phyloP scores from a whole-genome alignment of 768 basidiomycete species.

The Kwoniella sp. region DNA sequence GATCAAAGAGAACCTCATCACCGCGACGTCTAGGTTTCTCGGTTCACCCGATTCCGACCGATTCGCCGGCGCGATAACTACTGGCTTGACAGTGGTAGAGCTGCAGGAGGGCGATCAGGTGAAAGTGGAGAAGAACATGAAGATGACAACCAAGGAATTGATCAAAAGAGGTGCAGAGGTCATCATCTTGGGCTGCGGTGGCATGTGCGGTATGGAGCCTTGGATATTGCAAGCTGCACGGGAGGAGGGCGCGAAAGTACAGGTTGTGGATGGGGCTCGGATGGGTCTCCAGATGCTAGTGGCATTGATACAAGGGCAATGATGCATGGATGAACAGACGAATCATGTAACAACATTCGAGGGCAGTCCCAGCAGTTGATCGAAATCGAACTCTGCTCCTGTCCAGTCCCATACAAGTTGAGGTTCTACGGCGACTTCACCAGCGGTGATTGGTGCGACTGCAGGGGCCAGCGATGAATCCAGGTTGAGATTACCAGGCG shows the following conservation, averaged over 20 bases:
- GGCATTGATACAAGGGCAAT: slow-evolving; percentile 18
- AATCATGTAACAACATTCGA: neutral
- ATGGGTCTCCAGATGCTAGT: slow-evolving; percentile 34
- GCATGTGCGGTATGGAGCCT: slow-evolving; percentile 40
- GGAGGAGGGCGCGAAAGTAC: slow-evolving; percentile 19
- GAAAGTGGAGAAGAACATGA: slow-evolving; percentile 30
- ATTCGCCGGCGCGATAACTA: slow-evolving; percentile 31
- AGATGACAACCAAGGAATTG: slow-evolving; percentile 22
- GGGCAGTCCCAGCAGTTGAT: slow-evolving; percentile 12
- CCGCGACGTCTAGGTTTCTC: slow-evolving; percentile 25
- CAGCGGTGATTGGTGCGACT: slow-evolving; percentile 1
- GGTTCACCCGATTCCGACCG: slow-evolving; percentile 24
- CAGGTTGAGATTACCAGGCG: slow-evolving; percentile 11
- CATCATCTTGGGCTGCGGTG: slow-evolving; percentile 37
- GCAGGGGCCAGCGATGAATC: slow-evolving; percentile 5
- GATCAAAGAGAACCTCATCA: slow-evolving; percentile 24
- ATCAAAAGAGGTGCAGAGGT: slow-evolving; percentile 26
- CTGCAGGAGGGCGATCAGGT: slow-evolving; percentile 41
- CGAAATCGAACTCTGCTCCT: slow-evolving; percentile 15
- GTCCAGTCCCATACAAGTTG: slow-evolving; percentile 19
- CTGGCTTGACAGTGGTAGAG: slow-evolving; percentile 32
- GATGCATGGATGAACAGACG: slow-evolving; percentile 9
- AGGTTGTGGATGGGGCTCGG: slow-evolving; percentile 37
- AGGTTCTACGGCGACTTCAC: slow-evolving; percentile 6
- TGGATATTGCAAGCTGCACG: slow-evolving; percentile 29